Percentiles rank a stretch among this genome's conserved stretches.
Evolutionary conservation across 371 early-diverging fungal genomes (phyloP).

Genomic region (Mucor velutinosus): DNA sequence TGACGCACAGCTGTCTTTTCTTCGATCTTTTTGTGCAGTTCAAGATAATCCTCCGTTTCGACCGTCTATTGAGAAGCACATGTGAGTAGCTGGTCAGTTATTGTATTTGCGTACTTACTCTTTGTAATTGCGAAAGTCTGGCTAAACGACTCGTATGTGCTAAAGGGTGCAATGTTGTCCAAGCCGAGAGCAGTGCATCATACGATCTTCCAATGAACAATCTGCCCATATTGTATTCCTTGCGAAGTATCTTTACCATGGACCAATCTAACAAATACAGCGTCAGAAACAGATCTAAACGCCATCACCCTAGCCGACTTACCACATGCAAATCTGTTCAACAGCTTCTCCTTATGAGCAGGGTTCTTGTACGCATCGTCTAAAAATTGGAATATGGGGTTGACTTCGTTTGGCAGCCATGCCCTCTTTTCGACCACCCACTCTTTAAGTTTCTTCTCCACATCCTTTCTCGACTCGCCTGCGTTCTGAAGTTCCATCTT

Average conservation of each 20-base stretch:
- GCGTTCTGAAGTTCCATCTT: background rate
- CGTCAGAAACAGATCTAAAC: background rate
- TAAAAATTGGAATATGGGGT: constrained; percentile 58
- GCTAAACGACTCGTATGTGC: constrained; percentile 51
- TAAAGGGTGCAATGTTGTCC: constrained; percentile 60
- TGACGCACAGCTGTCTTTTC: background rate
- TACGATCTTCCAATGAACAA: constrained; percentile 56
- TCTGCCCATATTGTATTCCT: constrained; percentile 55
- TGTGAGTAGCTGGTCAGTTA: background rate
- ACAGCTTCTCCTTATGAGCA: constrained; percentile 37
- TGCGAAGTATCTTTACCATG: constrained; percentile 38
- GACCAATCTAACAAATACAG: constrained; percentile 43
- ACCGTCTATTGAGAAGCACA: constrained; percentile 39
- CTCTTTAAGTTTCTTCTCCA: background rate
- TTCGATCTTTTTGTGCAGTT: constrained; percentile 40
- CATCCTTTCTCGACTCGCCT: background rate
- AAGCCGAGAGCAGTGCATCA: constrained; percentile 50
- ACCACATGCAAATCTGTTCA: constrained; percentile 56
- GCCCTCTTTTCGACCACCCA: background rate
- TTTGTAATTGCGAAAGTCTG: constrained; percentile 52
- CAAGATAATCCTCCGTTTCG: constrained; percentile 65
- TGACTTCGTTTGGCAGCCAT: constrained; percentile 36
- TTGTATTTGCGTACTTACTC: constrained; percentile 34
- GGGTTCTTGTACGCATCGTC: constrained; percentile 45
- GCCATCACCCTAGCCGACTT: constrained; percentile 2